phyloP scores from a whole-genome alignment of 2,329 filamentous ascomycete genomes.

The Scedosporium dehoogii region DNA sequence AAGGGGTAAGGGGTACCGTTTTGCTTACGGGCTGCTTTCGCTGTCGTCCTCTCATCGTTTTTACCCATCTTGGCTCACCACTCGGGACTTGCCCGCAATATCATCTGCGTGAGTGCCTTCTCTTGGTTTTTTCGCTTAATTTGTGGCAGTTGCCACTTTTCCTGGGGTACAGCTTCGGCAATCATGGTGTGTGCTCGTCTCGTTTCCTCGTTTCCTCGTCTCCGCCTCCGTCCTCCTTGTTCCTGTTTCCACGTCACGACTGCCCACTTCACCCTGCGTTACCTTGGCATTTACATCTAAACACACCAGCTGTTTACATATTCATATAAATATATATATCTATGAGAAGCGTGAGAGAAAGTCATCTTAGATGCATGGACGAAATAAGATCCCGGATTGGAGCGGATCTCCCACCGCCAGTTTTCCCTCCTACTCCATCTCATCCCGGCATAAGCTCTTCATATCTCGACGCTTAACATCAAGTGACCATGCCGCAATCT shows the following conservation, averaged over 20 bases:
- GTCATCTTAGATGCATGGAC: too few relatives aligned
- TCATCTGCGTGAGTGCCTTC: background rate
- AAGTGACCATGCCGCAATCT: background rate
- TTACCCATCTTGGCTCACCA: background rate
- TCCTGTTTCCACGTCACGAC: too few relatives aligned
- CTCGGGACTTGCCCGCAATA: background rate
- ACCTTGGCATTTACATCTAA: too few relatives aligned
- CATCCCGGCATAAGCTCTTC: too few relatives aligned
- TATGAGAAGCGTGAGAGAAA: too few relatives aligned
- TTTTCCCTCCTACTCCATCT: too few relatives aligned
- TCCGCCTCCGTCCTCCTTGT: background rate
- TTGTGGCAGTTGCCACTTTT: background rate
- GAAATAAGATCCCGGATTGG: too few relatives aligned
- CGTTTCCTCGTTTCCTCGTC: background rate
- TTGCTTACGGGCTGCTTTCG: background rate
- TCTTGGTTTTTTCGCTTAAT: background rate
- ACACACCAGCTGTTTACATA: too few relatives aligned
- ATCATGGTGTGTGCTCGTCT: background rate
- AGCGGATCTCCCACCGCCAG: too few relatives aligned
- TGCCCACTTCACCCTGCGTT: too few relatives aligned
- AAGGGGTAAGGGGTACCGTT: background rate
- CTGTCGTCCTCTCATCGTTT: background rate
- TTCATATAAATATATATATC: too few relatives aligned
- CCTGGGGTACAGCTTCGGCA: background rate
- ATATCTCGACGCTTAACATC: background rate